Conservation (phyloP, 2,329 filamentous ascomycete genomes). For the Aspergillus ibericus region DNA sequence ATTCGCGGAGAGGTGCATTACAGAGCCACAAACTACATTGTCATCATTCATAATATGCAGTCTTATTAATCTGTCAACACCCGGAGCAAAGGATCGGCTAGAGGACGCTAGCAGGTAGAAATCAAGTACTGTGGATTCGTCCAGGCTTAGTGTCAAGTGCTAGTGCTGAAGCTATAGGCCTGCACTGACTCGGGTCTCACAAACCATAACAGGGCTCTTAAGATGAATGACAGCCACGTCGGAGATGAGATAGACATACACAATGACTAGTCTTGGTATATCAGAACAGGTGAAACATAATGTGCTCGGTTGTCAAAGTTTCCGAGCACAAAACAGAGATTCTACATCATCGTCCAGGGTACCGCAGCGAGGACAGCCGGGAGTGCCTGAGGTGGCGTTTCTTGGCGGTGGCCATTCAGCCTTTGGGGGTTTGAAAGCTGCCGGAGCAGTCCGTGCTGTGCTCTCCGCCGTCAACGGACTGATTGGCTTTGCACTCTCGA, state of each 20-base stretch:
- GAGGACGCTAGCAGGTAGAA: neutral
- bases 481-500: too few species aligned
- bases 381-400: conserved; percentile 21
- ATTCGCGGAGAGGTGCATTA: too few species aligned
- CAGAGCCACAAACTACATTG: neutral
- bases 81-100: neutral
- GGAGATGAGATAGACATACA: neutral
- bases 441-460: too few species aligned
- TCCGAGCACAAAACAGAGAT: too few species aligned
- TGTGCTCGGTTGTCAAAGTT: neutral
- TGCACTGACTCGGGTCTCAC: neutral
- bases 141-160: neutral
- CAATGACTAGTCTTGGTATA: neutral
- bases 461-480: too few species aligned
- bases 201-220: neutral
- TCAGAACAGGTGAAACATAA: too few species aligned
- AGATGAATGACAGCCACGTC: neutral
- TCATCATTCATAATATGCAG: neutral
- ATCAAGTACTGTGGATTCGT: neutral
- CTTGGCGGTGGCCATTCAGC: conserved; percentile 18
- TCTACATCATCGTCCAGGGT: neutral
- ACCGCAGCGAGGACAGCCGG: neutral
- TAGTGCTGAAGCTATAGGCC: neutral
- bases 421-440: neutral
- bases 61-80: neutral